These are phyloP conservation scores for Boletales sp. DNA, from an alignment of 768 basidiomycete genomes.

Conservation along the genomic window DNA sequence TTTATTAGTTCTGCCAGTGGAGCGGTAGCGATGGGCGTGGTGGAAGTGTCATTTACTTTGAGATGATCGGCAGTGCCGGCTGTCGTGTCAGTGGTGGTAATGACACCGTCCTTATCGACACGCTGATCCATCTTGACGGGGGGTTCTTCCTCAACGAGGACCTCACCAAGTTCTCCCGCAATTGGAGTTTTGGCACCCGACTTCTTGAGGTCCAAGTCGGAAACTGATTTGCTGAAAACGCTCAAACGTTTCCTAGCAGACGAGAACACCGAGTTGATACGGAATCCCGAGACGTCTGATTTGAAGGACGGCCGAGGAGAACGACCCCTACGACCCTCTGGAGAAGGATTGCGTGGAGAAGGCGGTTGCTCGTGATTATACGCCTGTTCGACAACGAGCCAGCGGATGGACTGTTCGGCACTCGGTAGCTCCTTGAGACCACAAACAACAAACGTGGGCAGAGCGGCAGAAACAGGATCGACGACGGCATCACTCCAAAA, in stretches of 20 bases:
- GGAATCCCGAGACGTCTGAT: constrained; percentile 40
- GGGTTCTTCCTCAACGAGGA: constrained; percentile 52
- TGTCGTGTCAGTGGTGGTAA: constrained; percentile 20
- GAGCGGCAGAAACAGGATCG: constrained; percentile 60
- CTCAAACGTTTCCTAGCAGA: constrained; percentile 62
- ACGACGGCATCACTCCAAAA: constrained; percentile 76
- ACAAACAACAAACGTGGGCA: constrained; percentile 71
- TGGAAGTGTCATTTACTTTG: constrained; percentile 4
- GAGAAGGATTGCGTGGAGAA: constrained; percentile 23
- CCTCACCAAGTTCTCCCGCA: constrained; percentile 71
- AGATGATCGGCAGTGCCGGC: constrained; percentile 15
- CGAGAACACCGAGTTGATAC: constrained; percentile 40
- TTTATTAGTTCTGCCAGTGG: background rate
- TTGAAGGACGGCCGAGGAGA: constrained; percentile 43
- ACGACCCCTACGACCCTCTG: constrained; percentile 27
- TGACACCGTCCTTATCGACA: constrained; percentile 20
- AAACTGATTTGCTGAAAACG: constrained; percentile 42
- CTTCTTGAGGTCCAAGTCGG: constrained; percentile 21
- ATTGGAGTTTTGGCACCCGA: constrained; percentile 35
- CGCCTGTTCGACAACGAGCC: constrained; percentile 68
- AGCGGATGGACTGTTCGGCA: constrained; percentile 39
- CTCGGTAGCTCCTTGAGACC: constrained; percentile 47
- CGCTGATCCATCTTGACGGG: constrained; percentile 31
- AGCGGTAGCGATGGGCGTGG: background rate
- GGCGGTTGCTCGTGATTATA: constrained; percentile 35